These are phyloP conservation scores for Thermothielavioides terrestris DNA, from an alignment of 495 filamentous ascomycete genomes.

Conservation along the genomic window DNA sequence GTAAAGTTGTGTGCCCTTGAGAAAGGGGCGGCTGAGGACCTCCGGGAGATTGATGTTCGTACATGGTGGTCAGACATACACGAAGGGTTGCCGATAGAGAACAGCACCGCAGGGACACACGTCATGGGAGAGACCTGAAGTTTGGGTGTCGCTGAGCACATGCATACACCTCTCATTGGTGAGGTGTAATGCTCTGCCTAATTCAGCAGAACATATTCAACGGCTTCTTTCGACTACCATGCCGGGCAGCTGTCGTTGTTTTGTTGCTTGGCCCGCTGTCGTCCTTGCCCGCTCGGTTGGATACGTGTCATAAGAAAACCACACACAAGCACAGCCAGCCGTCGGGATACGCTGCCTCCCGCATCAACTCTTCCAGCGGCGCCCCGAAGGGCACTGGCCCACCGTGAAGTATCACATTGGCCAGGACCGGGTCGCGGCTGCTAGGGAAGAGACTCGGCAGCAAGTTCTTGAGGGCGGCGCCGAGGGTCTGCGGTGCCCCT, in stretches of 20 bases:
- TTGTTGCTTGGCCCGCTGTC: too few species aligned
- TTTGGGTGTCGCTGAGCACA: too few species aligned
- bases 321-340: constrained; percentile 86
- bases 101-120: too few species aligned
- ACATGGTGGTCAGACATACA: background rate
- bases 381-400: constrained; percentile 73
- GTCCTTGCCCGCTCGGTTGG: too few species aligned
- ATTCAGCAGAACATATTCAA: too few species aligned
- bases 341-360: constrained; percentile 76
- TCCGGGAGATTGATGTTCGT: background rate
- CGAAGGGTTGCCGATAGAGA: background rate
- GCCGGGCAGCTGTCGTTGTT: too few species aligned
- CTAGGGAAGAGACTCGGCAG: constrained; percentile 84
- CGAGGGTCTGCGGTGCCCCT: constrained; percentile 61
- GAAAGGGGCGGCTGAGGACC: background rate
- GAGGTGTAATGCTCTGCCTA: too few species aligned
- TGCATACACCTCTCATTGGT: too few species aligned
- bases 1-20: background rate
- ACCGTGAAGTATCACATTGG: constrained; percentile 85
- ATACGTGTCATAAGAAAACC: constrained; percentile 70
- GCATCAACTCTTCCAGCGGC: constrained; percentile 75
- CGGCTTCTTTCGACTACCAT: too few species aligned
- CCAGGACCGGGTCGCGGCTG: constrained; percentile 74
- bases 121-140: too few species aligned
- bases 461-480: constrained; percentile 64